These are phyloP conservation scores for Pezicula rhizophila DNA, from an alignment of 2,329 filamentous ascomycete genomes.

Conservation along the genomic window DNA sequence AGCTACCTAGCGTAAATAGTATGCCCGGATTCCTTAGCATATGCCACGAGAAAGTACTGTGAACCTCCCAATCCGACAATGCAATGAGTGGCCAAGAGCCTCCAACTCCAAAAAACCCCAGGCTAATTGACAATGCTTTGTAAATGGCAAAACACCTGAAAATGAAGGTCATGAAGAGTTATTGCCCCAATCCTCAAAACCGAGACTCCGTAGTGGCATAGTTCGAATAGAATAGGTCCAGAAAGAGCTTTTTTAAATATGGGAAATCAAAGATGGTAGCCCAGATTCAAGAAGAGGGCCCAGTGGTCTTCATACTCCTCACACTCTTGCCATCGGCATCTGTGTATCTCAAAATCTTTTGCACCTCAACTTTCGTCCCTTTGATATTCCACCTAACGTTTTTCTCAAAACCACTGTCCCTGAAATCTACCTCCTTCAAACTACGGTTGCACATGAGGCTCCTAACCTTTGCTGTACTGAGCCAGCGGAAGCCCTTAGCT, in stretches of 20 bases:
- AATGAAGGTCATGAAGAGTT: too few relatives aligned
- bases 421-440: slow-evolving; percentile 14
- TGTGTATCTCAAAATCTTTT: slow-evolving; percentile 6
- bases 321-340: slow-evolving; percentile 1
- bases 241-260: background rate
- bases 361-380: slow-evolving; percentile 10
- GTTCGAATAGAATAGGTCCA: background rate
- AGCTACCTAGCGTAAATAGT: too few relatives aligned
- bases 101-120: too few relatives aligned
- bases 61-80: too few relatives aligned
- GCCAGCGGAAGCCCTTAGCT: slow-evolving; percentile 8
- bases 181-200: background rate
- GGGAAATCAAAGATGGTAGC: background rate
- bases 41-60: too few relatives aligned
- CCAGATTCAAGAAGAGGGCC: background rate
- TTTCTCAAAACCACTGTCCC: slow-evolving; percentile 13
- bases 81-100: too few relatives aligned
- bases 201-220: background rate
- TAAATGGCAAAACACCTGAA: too few relatives aligned
- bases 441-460: slow-evolving; percentile 3
- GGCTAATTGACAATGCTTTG: too few relatives aligned
- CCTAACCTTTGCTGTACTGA: slow-evolving; percentile 6
- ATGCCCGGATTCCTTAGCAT: too few relatives aligned
- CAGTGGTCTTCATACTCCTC: background rate
- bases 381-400: slow-evolving; percentile 12